These are phyloP conservation scores for Diutina catenulata DNA, from an alignment of 1,139 yeast species.

Conservation along the genomic window DNA sequence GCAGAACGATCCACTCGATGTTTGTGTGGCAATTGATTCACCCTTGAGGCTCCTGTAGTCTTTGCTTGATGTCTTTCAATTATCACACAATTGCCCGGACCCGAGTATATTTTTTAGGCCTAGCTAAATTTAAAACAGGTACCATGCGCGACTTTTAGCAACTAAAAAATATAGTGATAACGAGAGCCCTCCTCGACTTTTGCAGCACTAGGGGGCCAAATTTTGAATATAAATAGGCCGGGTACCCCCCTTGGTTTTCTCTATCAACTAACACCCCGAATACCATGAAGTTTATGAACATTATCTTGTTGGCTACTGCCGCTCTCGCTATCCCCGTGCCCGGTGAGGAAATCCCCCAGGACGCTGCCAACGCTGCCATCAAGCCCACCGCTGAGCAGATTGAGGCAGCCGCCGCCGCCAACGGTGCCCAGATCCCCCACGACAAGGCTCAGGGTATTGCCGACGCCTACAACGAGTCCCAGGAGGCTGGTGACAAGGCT, in stretches of 20 bases:
- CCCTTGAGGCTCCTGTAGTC: no score
- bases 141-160: no score
- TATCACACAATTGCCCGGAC: no score
- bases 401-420: not conserved
- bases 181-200: not conserved
- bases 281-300: conserved; percentile 1
- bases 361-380: not conserved
- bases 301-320: not conserved
- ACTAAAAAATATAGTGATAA: not conserved
- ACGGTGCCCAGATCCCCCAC: not conserved
- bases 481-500: conserved; percentile 1
- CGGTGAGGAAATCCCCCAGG: not conserved
- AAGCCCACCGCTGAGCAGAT: conserved; percentile 1
- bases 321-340: conserved; percentile 4
- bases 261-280: not conserved
- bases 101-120: no score
- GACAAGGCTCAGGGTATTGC: conserved; percentile 1
- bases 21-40: no score
- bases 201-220: not conserved
- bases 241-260: not conserved
- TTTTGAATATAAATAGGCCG: not conserved
- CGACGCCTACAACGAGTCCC: conserved; percentile 3
- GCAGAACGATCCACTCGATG: no score
- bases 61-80: no score
- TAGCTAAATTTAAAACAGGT: no score